phyloP scores from a whole-genome alignment of 2,329 filamentous ascomycete genomes.

The Colletotrichum chrysophilum region DNA sequence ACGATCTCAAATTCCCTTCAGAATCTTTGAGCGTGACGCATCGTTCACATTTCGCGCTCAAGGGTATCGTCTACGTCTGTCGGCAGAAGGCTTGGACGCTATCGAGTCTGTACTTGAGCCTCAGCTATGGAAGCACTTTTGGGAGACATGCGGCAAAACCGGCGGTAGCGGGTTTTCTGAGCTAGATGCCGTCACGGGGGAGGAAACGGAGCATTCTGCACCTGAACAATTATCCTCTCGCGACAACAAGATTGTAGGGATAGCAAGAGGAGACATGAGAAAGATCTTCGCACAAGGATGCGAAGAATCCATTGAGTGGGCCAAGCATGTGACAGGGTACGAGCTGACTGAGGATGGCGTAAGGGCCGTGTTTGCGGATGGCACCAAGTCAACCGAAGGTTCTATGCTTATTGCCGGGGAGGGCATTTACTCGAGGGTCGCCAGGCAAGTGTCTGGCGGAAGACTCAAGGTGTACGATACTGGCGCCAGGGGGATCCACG shows the following conservation, averaged over 20 bases:
- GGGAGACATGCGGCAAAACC: neutral
- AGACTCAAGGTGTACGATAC: neutral
- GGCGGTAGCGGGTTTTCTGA: slow-evolving; percentile 31
- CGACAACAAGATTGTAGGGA: slow-evolving; percentile 65
- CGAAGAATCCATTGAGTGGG: slow-evolving; percentile 61
- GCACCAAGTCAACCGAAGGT: slow-evolving; percentile 63
- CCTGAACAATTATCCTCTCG: slow-evolving; percentile 51
- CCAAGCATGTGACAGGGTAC: slow-evolving; percentile 61
- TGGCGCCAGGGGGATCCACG: slow-evolving; percentile 58
- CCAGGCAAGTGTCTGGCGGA: slow-evolving; percentile 63
- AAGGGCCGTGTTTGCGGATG: slow-evolving; percentile 63
- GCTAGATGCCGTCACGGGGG: neutral
- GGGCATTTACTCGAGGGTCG: slow-evolving; percentile 65
- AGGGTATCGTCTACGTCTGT: neutral
- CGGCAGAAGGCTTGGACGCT: neutral
- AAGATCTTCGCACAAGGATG: slow-evolving; percentile 61
- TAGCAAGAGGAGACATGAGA: slow-evolving; percentile 68
- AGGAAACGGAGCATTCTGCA: slow-evolving; percentile 25
- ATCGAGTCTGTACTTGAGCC: neutral
- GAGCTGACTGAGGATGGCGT: slow-evolving; percentile 62
- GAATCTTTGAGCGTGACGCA: neutral
- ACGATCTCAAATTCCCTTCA: neutral
- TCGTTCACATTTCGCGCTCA: neutral
- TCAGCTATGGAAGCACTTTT: neutral
- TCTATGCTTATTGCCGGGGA: slow-evolving; percentile 66